phyloP scores from a whole-genome alignment of 768 basidiomycete genomes.

The Hypsizygus marmoreus region DNA sequence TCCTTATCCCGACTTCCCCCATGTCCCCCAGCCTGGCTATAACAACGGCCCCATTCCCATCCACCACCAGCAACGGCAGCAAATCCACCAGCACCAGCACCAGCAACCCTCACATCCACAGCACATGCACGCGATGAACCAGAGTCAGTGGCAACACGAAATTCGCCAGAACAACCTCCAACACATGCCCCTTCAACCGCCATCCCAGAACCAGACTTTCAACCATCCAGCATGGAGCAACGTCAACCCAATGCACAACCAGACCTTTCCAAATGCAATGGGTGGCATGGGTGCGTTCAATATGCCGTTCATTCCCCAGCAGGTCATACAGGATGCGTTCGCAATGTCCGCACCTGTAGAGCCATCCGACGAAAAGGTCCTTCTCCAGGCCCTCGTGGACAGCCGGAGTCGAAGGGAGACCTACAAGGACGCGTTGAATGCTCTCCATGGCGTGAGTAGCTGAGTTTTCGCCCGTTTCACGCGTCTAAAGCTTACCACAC shows the following conservation, averaged over 20 bases:
- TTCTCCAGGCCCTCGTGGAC: slow-evolving; percentile 51
- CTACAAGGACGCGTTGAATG: slow-evolving; percentile 69
- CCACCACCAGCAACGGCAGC: slow-evolving; percentile 4
- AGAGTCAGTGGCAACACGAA: slow-evolving; percentile 30
- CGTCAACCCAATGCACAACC: slow-evolving; percentile 32
- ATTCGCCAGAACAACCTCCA: slow-evolving; percentile 16
- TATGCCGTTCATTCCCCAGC: slow-evolving; percentile 48
- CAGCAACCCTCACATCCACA: slow-evolving; percentile 27
- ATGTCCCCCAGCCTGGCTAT: slow-evolving; percentile 3
- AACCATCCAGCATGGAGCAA: slow-evolving; percentile 33
- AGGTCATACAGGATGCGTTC: slow-evolving; percentile 58
- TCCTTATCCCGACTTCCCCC: slow-evolving; percentile 29
- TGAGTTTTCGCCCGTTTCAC: slow-evolving; percentile 3
- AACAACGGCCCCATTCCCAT: neutral
- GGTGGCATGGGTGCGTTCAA: slow-evolving; percentile 32
- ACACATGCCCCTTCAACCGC: slow-evolving; percentile 21
- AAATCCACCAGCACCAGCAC: slow-evolving; percentile 23
- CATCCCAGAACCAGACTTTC: slow-evolving; percentile 35
- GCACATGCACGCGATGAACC: slow-evolving; percentile 11
- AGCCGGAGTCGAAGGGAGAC: slow-evolving; percentile 43
- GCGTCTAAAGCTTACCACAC: slow-evolving; percentile 16
- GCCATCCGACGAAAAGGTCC: slow-evolving; percentile 57
- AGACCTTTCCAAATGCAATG: slow-evolving; percentile 31
- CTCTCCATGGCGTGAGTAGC: slow-evolving; percentile 60
- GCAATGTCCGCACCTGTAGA: slow-evolving; percentile 55